Percentiles rank a stretch among this genome's conserved stretches.
Evolutionary conservation across 306 rosid genomes (phyloP).

Genomic region (Fragaria ananassa): DNA sequence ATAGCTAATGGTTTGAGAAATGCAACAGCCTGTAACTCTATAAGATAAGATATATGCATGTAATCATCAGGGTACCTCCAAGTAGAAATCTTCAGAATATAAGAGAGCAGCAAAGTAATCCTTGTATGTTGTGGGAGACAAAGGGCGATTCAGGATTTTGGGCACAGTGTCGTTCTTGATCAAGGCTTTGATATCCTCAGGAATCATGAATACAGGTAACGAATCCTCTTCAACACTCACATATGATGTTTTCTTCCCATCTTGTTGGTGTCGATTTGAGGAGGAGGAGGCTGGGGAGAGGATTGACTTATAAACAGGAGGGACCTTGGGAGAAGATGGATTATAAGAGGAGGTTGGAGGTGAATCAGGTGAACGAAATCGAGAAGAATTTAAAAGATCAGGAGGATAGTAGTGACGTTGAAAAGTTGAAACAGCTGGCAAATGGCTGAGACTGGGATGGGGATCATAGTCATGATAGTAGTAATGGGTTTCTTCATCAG

Average conservation of each 20-base stretch:
- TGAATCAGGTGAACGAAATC: background rate
- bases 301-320: background rate
- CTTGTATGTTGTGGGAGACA: constrained; percentile 34
- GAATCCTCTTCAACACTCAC: constrained; percentile 14
- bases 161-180: constrained; percentile 34
- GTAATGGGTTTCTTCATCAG: background rate
- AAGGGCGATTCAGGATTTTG: constrained; percentile 17
- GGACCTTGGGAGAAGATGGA: background rate
- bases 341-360: background rate
- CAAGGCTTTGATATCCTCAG: constrained; percentile 25
- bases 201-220: constrained; percentile 24
- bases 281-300: background rate
- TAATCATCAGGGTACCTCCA: constrained; percentile 19
- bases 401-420: background rate
- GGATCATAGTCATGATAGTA: background rate
- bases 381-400: background rate
- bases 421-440: background rate
- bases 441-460: background rate
- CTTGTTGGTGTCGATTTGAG: no score
- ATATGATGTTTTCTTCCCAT: no score
- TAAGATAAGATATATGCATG: background rate
- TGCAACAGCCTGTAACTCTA: background rate
- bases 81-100: constrained; percentile 39
- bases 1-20: background rate
- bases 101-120: constrained; percentile 38